Evolutionary conservation across 1,284 basidiomycete genomes (phyloP).

Genomic region (Abortiporus biennis): DNA sequence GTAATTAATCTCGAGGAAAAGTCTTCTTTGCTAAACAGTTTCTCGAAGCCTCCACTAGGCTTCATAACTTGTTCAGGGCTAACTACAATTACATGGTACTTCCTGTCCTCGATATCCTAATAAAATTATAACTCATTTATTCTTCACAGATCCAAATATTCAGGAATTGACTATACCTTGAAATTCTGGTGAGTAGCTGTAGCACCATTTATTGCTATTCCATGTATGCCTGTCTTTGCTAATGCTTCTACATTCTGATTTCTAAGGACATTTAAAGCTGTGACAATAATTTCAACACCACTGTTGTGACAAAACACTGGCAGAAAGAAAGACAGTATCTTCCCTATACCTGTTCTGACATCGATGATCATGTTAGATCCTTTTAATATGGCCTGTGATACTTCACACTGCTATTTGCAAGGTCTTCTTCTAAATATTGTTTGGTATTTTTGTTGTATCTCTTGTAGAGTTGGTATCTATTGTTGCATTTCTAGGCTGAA

Average conservation of each 20-base stretch:
- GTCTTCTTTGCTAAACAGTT: slow-evolving; percentile 18
- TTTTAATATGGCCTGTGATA: not conserved
- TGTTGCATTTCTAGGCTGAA: not conserved
- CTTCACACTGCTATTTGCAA: not conserved
- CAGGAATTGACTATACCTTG: slow-evolving; percentile 5
- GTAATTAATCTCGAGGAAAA: slow-evolving; percentile 20
- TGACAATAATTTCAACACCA: slow-evolving; percentile 11
- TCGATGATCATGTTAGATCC: slow-evolving; percentile 1
- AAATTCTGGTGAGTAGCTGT: slow-evolving; percentile 6
- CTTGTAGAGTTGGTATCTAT: not conserved
- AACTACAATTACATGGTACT: slow-evolving; percentile 24
- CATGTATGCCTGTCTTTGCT: slow-evolving; percentile 5
- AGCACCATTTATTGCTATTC: slow-evolving; percentile 8
- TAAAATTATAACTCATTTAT: slow-evolving; percentile 4
- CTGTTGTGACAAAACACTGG: slow-evolving; percentile 6
- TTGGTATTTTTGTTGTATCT: not conserved
- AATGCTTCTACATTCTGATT: slow-evolving; percentile 11
- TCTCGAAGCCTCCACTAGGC: slow-evolving; percentile 13
- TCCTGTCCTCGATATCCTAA: slow-evolving; percentile 25
- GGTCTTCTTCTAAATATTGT: not conserved
- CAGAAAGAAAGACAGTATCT: slow-evolving; percentile 11
- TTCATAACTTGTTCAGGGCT: slow-evolving; percentile 27
- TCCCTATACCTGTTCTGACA: slow-evolving; percentile 10
- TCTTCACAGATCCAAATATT: not conserved
- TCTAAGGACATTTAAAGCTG: slow-evolving; percentile 15